Base-by-base conservation (phyloP, 2,329 filamentous ascomycete species). In the Phyllosticta paracitricarpa region DNA sequence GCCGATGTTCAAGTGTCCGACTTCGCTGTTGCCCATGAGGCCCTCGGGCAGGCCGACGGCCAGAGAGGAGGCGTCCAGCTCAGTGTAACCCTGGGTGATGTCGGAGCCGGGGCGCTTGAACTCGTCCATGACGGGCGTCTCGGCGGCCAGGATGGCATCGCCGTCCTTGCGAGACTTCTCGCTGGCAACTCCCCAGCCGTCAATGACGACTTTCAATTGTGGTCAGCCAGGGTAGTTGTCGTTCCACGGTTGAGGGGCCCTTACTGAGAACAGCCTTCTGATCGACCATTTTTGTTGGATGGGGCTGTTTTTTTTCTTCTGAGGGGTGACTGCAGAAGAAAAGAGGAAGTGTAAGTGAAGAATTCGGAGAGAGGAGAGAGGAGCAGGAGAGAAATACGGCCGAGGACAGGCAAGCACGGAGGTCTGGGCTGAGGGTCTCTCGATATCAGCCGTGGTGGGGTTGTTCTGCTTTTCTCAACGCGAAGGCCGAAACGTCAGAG, bases 21-120 rank as follows among this genome's bases (percentile, higher is more conserved):
- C 94, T 78, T 99, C 94, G 69, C 90, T 96, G 82, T 99, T 99
- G 67, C 94, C 94, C 94, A 99, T 99, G 67, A 99, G 82, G 63
- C 94, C 94, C 74, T 99, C 92, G 22, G 94, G 94, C 59, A 99
- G 84, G 67, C 94, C 94, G 66, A 99, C 94, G 54, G 94, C 94
- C 63, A 96, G 84, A 53, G 94, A 97, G 2, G 94, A 97, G 62
- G 94, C 94, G 69, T 99, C 94, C 64, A 99, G 87, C 79, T 95
- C 87, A 66, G 89, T 91, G 79, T 88, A 99, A 64, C 92, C 92
- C 70, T 93, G 87, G 33, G 87, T 80, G 66, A 87, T 88, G 76
- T 88, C 86, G 72, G 87, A 89, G 69, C 80, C 80, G 61, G 80
- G 71, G 59, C 80, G 80, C 61, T 79, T 79, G 75, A 99, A 92